A percentile compares a stretch with the other conserved stretches of the same genome.
Evolutionary conservation across 1,284 basidiomycete species (phyloP).

Genomic region (Testicularia cyperi): DNA sequence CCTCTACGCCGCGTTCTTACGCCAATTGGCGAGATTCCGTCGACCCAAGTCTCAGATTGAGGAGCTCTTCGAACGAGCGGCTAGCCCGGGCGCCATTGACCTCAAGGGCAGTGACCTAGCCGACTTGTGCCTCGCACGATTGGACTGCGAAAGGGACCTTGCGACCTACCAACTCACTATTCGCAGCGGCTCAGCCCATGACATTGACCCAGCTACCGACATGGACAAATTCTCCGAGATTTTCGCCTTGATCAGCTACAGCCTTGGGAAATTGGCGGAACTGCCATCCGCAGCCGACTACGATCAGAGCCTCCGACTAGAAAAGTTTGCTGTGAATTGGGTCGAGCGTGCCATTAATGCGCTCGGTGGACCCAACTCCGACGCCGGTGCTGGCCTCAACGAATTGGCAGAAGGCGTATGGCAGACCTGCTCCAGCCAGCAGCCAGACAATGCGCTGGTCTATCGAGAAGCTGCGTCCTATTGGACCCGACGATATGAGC

Average conservation of each 20-base stretch:
- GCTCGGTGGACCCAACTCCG: conserved; percentile 29
- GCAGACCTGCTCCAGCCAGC: conserved; percentile 37
- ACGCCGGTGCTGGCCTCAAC: conserved; percentile 34
- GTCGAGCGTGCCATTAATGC: conserved; percentile 35
- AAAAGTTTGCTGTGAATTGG: conserved; percentile 46
- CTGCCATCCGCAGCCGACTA: conserved; percentile 8
- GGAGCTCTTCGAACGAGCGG: conserved; percentile 25
- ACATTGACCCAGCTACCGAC: conserved; percentile 33
- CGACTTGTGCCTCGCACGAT: conserved; percentile 42
- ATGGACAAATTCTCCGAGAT: conserved; percentile 51
- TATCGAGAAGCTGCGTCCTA: conserved; percentile 42
- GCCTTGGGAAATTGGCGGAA: conserved; percentile 21
- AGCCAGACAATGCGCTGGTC: conserved; percentile 33
- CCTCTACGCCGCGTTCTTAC: conserved; percentile 44
- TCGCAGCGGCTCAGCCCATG: conserved; percentile 7
- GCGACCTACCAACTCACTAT: conserved; percentile 25
- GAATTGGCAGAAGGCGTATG: conserved; percentile 50
- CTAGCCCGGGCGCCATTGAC: conserved; percentile 18
- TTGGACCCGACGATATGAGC: conserved; percentile 37
- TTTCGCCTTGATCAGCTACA: conserved; percentile 42
- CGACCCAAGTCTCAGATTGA: conserved; percentile 42
- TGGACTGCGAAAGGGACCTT: conserved; percentile 53
- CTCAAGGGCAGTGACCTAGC: conserved; percentile 24
- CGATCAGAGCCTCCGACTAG: conserved; percentile 27
- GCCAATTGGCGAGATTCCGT: conserved; percentile 30